Evolutionary conservation across 2,329 filamentous ascomycete genomes (phyloP).

Genomic region (Botrytis deweyae): DNA sequence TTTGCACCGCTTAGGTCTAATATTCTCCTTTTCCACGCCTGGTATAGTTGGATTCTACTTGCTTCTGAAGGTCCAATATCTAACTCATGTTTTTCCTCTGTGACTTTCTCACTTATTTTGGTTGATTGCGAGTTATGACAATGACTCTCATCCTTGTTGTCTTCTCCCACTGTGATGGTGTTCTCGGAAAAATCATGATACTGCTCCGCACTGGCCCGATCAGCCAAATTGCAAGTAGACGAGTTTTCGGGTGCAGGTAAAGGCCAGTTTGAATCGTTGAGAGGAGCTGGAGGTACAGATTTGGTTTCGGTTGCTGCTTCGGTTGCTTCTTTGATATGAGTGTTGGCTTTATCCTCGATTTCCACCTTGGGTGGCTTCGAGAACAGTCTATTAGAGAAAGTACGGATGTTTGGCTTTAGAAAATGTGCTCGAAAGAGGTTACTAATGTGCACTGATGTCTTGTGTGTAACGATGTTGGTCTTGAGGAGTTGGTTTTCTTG

Average conservation of each 20-base stretch:
- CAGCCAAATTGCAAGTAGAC: background rate
- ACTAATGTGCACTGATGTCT: background rate
- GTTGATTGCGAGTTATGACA: background rate
- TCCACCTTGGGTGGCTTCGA: background rate
- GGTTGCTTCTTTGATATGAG: background rate
- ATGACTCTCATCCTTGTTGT: background rate
- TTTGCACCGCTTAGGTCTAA: background rate
- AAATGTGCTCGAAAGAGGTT: background rate
- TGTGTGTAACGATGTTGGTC: background rate
- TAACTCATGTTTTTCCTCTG: background rate
- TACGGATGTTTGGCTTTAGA: background rate
- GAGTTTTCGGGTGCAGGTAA: background rate
- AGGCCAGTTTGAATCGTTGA: background rate
- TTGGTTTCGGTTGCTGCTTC: background rate
- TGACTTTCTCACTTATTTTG: background rate
- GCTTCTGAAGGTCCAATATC: background rate
- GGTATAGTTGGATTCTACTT: too few relatives aligned
- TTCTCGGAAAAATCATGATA: too few relatives aligned
- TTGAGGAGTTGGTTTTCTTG: background rate
- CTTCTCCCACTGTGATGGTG: background rate
- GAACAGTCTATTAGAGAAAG: background rate
- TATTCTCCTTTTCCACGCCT: background rate
- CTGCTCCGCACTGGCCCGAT: accelerated
- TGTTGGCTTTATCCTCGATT: background rate
- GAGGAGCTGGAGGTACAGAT: accelerated